Percentiles rank a stretch among this genome's conserved stretches.
phyloP scores from a whole-genome alignment of 2,329 filamentous ascomycete species.

The Stemphylium beticola region DNA sequence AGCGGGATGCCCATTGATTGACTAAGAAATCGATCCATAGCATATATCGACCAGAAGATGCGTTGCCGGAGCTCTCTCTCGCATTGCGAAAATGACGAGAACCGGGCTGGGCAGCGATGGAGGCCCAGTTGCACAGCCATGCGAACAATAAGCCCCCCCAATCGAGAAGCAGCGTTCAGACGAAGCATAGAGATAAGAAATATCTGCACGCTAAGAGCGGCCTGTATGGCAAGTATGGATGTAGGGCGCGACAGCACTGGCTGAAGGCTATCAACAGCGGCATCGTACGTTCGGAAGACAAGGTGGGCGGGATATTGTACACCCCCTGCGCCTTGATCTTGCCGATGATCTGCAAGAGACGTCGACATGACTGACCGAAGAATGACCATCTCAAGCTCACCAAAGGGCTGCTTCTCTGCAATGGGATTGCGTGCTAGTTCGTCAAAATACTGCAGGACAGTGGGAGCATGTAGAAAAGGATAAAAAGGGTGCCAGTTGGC shows the following conservation, averaged over 20 bases:
- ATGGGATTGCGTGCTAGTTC: slow-evolving; percentile 46
- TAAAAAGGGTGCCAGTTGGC: slow-evolving; percentile 64
- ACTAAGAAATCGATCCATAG: slow-evolving; percentile 61
- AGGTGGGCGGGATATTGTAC: slow-evolving; percentile 51
- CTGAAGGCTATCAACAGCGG: slow-evolving; percentile 58
- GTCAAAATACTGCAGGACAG: slow-evolving; percentile 57
- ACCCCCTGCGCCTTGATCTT: slow-evolving; percentile 35
- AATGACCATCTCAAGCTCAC: slow-evolving; percentile 50
- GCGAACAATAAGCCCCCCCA: slow-evolving; percentile 62
- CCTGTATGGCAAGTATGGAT: slow-evolving; percentile 54
- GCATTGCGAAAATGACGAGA: slow-evolving; percentile 55
- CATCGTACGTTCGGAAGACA: slow-evolving; percentile 58
- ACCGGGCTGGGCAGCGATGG: slow-evolving; percentile 64
- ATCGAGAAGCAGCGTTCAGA: slow-evolving; percentile 62
- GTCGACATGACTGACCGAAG: slow-evolving; percentile 61
- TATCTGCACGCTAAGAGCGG: slow-evolving; percentile 60
- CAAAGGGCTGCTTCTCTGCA: slow-evolving; percentile 25
- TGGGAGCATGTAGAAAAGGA: slow-evolving; percentile 63
- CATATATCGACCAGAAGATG: slow-evolving; percentile 65
- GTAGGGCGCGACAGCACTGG: slow-evolving; percentile 56
- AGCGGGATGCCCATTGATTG: slow-evolving; percentile 64
- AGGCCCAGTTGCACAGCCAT: slow-evolving; percentile 64
- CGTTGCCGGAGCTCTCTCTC: slow-evolving; percentile 59
- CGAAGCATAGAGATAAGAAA: slow-evolving; percentile 64
- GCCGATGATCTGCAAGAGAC: slow-evolving; percentile 60